A percentile compares a stretch with the other conserved stretches of the same genome.
Conservation (phyloP, 495 filamentous ascomycete species). For the Penicillium psychrofluorescens region DNA sequence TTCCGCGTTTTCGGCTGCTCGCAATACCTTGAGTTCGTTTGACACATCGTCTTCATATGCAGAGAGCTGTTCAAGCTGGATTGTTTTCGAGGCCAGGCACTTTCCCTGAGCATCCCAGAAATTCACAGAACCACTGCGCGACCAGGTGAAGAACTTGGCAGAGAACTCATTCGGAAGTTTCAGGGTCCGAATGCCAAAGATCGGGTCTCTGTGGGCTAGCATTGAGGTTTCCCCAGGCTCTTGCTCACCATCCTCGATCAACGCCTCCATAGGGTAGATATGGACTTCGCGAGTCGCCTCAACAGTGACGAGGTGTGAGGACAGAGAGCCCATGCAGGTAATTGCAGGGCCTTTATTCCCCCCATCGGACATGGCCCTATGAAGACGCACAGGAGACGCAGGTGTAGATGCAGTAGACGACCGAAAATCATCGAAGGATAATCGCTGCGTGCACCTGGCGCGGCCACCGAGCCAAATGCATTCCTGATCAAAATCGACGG, state of each 20-base stretch:
- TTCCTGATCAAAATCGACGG: conserved; percentile 45
- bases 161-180: conserved; percentile 44
- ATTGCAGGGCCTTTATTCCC: conserved; percentile 28
- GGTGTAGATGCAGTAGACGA: conserved; percentile 12
- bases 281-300: conserved; percentile 67
- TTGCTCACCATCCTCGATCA: conserved; percentile 25
- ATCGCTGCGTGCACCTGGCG: conserved; percentile 30
- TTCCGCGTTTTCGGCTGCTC: conserved; percentile 50
- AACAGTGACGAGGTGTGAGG: conserved; percentile 64
- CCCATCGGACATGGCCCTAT: conserved; percentile 14
- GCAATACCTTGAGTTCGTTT: conserved; percentile 73
- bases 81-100: conserved; percentile 52
- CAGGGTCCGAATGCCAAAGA: conserved; percentile 66
- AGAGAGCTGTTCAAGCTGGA: conserved; percentile 60
- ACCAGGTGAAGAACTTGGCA: conserved; percentile 83
- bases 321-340: conserved; percentile 63
- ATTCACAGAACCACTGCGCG: conserved; percentile 64
- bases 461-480: conserved; percentile 51
- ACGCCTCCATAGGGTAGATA: conserved; percentile 40
- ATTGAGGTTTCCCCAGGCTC: conserved; percentile 26
- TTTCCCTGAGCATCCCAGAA: conserved; percentile 75
- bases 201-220: conserved; percentile 70
- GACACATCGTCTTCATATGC: conserved; percentile 48
- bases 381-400: conserved; percentile 16
- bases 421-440: conserved; percentile 32